Conservation (phyloP, 108 stramenopile genomes). For the Fragilaria crotonensis region DNA sequence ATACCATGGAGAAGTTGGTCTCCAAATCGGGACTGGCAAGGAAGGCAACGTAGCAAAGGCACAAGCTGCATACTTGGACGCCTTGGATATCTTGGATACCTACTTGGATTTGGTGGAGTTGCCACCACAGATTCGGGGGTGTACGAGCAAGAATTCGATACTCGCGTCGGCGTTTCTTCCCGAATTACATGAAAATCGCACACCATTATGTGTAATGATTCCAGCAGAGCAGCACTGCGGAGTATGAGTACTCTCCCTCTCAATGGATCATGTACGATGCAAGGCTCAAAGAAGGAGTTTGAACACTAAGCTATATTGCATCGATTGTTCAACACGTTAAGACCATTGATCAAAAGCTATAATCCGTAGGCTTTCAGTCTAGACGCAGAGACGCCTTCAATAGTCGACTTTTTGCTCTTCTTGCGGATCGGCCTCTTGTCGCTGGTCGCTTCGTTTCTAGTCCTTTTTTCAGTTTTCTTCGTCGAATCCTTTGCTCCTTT, state of each 20-base stretch:
- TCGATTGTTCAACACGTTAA: not conserved
- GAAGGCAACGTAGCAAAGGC: conserved; percentile 33
- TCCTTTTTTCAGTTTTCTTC: conserved; percentile 1
- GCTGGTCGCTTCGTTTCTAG: conserved; percentile 2
- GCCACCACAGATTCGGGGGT: conserved; percentile 73
- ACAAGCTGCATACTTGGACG: conserved; percentile 36
- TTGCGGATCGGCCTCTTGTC: conserved; percentile 29
- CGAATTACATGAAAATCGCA: conserved; percentile 57
- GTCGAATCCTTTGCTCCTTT: conserved; percentile 8
- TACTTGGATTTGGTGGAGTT: conserved; percentile 85
- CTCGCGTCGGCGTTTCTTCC: conserved; percentile 46
- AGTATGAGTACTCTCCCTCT: no score
- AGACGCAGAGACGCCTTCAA: conserved; percentile 58
- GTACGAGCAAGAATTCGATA: conserved; percentile 74
- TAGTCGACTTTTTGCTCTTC: conserved; percentile 27
- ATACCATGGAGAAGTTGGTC: conserved; percentile 56
- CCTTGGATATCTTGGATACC: conserved; percentile 61
- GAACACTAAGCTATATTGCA: no score
- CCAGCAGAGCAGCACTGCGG: no score
- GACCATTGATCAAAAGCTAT: conserved; percentile 13
- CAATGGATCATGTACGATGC: no score
- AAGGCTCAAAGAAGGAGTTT: no score
- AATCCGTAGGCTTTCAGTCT: conserved; percentile 76
- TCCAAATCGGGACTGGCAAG: conserved; percentile 16
- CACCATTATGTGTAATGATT: no score